phyloP scores from a whole-genome alignment of 2,329 filamentous ascomycete genomes.

The Canariomyces notabilis region DNA sequence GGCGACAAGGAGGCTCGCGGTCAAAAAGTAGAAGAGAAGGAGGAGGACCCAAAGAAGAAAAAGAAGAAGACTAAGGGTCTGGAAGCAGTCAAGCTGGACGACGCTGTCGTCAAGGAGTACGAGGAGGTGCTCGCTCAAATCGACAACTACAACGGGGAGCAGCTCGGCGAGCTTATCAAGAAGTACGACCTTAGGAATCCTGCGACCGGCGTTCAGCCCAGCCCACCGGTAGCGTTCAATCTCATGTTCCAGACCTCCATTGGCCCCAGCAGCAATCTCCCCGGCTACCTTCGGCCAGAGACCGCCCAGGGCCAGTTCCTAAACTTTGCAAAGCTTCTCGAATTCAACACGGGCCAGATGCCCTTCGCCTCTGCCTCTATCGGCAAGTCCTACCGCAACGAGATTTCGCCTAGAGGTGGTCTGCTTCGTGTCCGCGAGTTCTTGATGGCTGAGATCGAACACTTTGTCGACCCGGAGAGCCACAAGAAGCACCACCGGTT shows the following conservation, averaged over 20 bases:
- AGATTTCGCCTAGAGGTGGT: slow-evolving; percentile 89
- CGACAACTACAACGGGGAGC: slow-evolving; percentile 86
- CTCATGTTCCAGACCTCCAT: slow-evolving; percentile 98
- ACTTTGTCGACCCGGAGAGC: slow-evolving; percentile 90
- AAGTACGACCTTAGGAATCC: slow-evolving; percentile 92
- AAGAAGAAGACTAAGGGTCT: slow-evolving; percentile 84
- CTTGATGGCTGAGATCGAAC: slow-evolving; percentile 98
- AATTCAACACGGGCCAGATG: slow-evolving; percentile 93
- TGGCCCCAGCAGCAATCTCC: slow-evolving; percentile 81
- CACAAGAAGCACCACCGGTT: slow-evolving; percentile 95
- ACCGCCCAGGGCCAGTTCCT: slow-evolving; percentile 98
- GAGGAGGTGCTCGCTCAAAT: slow-evolving; percentile 87
- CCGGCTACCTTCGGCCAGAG: slow-evolving; percentile 85
- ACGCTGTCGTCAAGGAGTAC: slow-evolving; percentile 82
- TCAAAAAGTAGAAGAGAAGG: slow-evolving; percentile 71
- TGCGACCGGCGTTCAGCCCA: slow-evolving; percentile 67
- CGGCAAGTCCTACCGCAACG: slow-evolving; percentile 96
- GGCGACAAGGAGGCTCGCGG: slow-evolving; percentile 91
- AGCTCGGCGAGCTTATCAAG: slow-evolving; percentile 81
- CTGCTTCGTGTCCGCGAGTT: slow-evolving; percentile 94
- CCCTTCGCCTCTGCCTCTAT: slow-evolving; percentile 96
- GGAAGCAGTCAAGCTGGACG: slow-evolving; percentile 79
- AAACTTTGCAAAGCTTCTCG: slow-evolving; percentile 92
- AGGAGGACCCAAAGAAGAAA: slow-evolving; percentile 64
- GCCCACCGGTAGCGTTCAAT: slow-evolving; percentile 86